Conservation (phyloP, 768 basidiomycete genomes). For the Termitomyces sp. region DNA sequence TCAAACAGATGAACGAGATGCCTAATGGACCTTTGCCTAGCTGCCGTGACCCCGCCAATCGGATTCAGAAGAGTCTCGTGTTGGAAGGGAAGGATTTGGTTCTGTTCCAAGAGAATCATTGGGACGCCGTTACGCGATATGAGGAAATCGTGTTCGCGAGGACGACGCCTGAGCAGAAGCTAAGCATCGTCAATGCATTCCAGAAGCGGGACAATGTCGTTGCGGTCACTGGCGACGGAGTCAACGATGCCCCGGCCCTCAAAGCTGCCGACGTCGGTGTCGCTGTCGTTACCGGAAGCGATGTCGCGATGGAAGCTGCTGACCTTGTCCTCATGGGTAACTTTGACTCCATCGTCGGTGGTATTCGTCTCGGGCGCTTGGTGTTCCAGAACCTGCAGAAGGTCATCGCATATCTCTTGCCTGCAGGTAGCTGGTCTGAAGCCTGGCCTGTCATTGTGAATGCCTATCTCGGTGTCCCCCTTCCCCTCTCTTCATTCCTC, state of each 20-base stretch:
- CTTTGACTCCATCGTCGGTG: neutral
- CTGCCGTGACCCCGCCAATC: slow-evolving; percentile 24
- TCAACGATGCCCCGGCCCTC: slow-evolving; percentile 1
- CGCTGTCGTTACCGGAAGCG: neutral
- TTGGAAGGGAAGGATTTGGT: slow-evolving; percentile 44
- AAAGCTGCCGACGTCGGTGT: neutral
- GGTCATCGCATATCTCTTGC: neutral
- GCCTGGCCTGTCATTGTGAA: slow-evolving; percentile 1
- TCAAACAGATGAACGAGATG: neutral
- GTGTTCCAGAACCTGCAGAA: slow-evolving; percentile 3
- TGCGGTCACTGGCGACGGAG: neutral
- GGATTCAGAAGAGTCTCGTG: slow-evolving; percentile 34
- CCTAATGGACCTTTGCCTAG: neutral
- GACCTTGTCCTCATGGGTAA: neutral
- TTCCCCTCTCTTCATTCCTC: slow-evolving; percentile 1
- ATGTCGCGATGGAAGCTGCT: neutral
- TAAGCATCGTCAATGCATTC: neutral
- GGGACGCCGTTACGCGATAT: slow-evolving; percentile 38
- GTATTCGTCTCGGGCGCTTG: neutral
- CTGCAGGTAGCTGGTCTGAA: neutral
- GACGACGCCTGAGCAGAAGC: slow-evolving; percentile 58
- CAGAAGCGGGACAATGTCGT: slow-evolving; percentile 1
- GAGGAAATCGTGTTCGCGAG: slow-evolving; percentile 50
- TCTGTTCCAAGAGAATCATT: slow-evolving; percentile 32
- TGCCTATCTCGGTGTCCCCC: neutral